Evolutionary conservation across 1,284 basidiomycete species (phyloP).

Genomic region (Tilletia caries): DNA sequence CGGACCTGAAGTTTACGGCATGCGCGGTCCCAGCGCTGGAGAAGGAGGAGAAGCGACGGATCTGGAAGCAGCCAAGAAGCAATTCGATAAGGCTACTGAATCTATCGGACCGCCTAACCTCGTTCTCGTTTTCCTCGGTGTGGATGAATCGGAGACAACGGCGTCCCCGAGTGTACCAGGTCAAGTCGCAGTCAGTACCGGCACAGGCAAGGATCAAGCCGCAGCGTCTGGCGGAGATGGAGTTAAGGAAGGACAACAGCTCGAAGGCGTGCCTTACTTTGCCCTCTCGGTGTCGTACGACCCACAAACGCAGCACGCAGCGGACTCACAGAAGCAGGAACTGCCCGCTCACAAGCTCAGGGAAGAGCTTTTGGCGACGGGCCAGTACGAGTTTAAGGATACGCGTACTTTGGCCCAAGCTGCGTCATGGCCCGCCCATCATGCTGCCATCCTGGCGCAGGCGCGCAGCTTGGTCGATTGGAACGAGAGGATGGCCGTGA

Average conservation of each 20-base stretch:
- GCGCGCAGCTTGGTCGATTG: slow-evolving; percentile 46
- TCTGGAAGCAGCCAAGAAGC: slow-evolving; percentile 17
- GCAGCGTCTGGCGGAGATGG: slow-evolving; percentile 14
- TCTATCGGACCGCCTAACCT: slow-evolving; percentile 32
- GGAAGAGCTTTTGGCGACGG: slow-evolving; percentile 23
- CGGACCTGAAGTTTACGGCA: slow-evolving; percentile 35
- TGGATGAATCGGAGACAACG: slow-evolving; percentile 31
- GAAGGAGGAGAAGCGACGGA: not conserved
- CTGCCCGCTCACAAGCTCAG: slow-evolving; percentile 22
- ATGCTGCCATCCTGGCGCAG: slow-evolving; percentile 45
- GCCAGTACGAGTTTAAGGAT: slow-evolving; percentile 42
- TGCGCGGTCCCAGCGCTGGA: slow-evolving; percentile 13
- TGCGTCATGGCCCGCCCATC: slow-evolving; percentile 24
- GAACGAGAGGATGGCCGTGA: slow-evolving; percentile 41
- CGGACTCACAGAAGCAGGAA: not conserved
- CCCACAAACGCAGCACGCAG: slow-evolving; percentile 13
- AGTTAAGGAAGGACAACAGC: slow-evolving; percentile 13
- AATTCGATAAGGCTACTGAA: slow-evolving; percentile 32
- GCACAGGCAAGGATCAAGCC: slow-evolving; percentile 1
- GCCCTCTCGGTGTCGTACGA: slow-evolving; percentile 44
- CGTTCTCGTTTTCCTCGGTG: slow-evolving; percentile 44
- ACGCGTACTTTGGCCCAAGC: slow-evolving; percentile 36
- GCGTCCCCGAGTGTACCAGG: slow-evolving; percentile 25
- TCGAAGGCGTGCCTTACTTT: slow-evolving; percentile 44
- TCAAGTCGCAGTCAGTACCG: slow-evolving; percentile 21